A percentile compares a stretch with the other conserved stretches of the same genome.
These are phyloP conservation scores for Cardamine chenopodiifolia DNA, from an alignment of 345 rosid species.

Conservation along the genomic window DNA sequence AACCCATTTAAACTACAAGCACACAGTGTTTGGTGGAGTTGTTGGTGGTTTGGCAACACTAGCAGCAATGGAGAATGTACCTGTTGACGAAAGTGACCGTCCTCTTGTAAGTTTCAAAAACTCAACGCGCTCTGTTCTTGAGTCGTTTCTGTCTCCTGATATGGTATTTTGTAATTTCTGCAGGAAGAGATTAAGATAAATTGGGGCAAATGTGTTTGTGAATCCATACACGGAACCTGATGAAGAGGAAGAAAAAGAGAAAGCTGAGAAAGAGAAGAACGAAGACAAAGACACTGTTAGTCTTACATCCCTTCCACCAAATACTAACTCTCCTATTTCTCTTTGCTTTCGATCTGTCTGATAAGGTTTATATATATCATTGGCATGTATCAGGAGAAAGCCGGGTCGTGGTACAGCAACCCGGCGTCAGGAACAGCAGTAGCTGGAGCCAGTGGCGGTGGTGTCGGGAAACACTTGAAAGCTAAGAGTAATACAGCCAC, in stretches of 20 bases:
- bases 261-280: constrained; percentile 56
- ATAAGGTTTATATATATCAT: not conserved
- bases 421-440: constrained; percentile 71
- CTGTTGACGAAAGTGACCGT: constrained; percentile 77
- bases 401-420: constrained; percentile 94
- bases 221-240: constrained; percentile 84
- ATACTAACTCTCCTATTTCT: constrained; percentile 5
- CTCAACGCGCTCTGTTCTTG: not conserved
- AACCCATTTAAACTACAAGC: constrained; percentile 88
- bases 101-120: constrained; percentile 65
- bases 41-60: constrained; percentile 88
- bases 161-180: constrained; percentile 26
- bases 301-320: constrained; percentile 41
- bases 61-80: constrained; percentile 89
- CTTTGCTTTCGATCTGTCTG: not conserved
- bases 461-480: constrained; percentile 81
- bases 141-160: constrained; percentile 23
- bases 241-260: constrained; percentile 78
- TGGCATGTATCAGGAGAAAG: constrained; percentile 56
- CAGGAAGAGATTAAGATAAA: constrained; percentile 91
- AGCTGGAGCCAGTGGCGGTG: constrained; percentile 52
- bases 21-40: constrained; percentile 90
- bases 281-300: constrained; percentile 60
- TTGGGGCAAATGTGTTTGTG: constrained; percentile 68
- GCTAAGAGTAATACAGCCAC: constrained; percentile 53